phyloP scores from a whole-genome alignment of 1,139 yeast genomes.

The Lodderomyces beijingensis region DNA sequence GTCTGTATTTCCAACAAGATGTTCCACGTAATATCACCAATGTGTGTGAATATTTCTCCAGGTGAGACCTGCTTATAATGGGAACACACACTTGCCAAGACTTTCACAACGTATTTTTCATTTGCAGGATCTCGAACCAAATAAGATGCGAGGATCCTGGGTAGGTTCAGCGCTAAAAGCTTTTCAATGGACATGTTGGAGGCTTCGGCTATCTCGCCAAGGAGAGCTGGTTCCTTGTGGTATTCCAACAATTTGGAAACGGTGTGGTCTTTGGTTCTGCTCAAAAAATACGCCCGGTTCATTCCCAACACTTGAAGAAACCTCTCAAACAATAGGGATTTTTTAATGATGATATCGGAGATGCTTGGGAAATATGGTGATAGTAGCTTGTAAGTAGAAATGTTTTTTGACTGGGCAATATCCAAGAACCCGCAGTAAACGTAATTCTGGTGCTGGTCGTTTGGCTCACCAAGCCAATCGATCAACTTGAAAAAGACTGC shows the following conservation, averaged over 20 bases:
- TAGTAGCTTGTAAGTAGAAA: slow-evolving; percentile 65
- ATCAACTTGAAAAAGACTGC: slow-evolving; percentile 56
- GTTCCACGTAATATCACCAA: slow-evolving; percentile 43
- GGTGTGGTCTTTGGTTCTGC: slow-evolving; percentile 67
- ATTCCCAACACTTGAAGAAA: slow-evolving; percentile 66
- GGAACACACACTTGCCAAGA: slow-evolving; percentile 53
- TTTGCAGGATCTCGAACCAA: slow-evolving; percentile 40
- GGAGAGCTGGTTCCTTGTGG: slow-evolving; percentile 51
- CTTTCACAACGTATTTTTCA: slow-evolving; percentile 48
- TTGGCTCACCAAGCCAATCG: slow-evolving; percentile 54
- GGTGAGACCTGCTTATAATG: slow-evolving; percentile 33
- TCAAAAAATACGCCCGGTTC: slow-evolving; percentile 55
- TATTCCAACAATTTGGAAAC: slow-evolving; percentile 72
- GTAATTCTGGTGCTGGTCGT: slow-evolving; percentile 59
- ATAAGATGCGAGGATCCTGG: slow-evolving; percentile 39
- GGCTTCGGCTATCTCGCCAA: slow-evolving; percentile 50
- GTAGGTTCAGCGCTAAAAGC: slow-evolving; percentile 31
- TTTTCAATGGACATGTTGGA: slow-evolving; percentile 30
- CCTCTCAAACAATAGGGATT: slow-evolving; percentile 52
- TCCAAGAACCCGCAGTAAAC: slow-evolving; percentile 55
- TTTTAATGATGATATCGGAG: slow-evolving; percentile 62
- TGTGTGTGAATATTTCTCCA: slow-evolving; percentile 39
- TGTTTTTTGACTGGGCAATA: slow-evolving; percentile 40
- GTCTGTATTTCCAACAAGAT: slow-evolving; percentile 35
- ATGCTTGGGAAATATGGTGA: slow-evolving; percentile 77